A percentile compares a stretch with the other conserved stretches of the same genome.
Conservation (phyloP, 2,329 filamentous ascomycete genomes). For the Zasmidium angulare region DNA sequence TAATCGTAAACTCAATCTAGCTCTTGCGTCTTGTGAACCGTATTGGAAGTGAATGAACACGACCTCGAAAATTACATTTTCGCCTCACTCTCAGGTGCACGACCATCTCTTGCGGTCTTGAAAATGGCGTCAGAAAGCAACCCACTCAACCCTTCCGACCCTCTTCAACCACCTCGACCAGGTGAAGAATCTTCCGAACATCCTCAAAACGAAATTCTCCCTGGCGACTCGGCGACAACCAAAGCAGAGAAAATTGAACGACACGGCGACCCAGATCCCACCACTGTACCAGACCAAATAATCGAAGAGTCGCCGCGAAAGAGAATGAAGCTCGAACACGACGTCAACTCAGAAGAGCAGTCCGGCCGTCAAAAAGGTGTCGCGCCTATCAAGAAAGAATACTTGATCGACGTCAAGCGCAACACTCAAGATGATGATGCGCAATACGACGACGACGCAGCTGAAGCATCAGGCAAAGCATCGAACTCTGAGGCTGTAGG, state of each 20-base stretch:
- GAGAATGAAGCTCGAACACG: constrained; percentile 38
- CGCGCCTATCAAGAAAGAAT: constrained; percentile 74
- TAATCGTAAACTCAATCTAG: neutral
- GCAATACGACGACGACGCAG: constrained; percentile 38
- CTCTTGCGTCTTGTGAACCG: neutral
- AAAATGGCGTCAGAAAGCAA: constrained; percentile 19
- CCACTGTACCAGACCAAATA: constrained; percentile 23
- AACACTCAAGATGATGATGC: constrained; percentile 8
- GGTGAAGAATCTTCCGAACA: constrained; percentile 29
- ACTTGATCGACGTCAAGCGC: constrained; percentile 36
- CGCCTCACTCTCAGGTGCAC: neutral
- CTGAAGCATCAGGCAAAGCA: constrained; percentile 52
- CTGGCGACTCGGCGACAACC: constrained; percentile 40
- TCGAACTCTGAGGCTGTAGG: constrained; percentile 27
- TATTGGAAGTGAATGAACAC: neutral
- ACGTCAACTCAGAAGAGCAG: constrained; percentile 6
- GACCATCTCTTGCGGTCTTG: neutral
- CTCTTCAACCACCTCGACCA: constrained; percentile 21
- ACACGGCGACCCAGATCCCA: constrained; percentile 26
- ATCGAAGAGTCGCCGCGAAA: constrained; percentile 38
- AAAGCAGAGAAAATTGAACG: constrained; percentile 42
- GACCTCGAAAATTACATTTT: neutral
- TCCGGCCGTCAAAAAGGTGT: constrained; percentile 53
- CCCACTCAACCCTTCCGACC: constrained; percentile 25
- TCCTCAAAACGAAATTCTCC: constrained; percentile 35